These are phyloP conservation scores for Eutypa lata DNA, from an alignment of 2,329 filamentous ascomycete species.

Conservation along the genomic window DNA sequence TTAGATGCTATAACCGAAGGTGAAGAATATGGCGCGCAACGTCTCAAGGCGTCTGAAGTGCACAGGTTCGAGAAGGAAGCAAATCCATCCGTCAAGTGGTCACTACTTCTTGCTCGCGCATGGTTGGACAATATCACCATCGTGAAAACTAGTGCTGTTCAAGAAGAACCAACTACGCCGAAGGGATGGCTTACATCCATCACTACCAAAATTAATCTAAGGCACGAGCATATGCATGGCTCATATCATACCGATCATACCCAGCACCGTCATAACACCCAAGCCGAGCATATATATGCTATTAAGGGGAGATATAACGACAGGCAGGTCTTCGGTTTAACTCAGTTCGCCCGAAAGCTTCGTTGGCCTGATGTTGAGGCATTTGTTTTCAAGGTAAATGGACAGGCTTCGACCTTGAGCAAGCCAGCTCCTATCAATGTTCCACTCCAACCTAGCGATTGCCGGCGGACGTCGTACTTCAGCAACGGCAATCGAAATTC, in stretches of 20 bases:
- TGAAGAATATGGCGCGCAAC: conserved; percentile 51
- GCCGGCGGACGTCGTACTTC: conserved; percentile 46
- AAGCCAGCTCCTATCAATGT: conserved; percentile 40
- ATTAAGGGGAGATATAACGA: conserved; percentile 54
- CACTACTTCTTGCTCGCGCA: conserved; percentile 58
- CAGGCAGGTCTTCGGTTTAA: conserved; percentile 58
- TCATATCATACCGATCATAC: conserved; percentile 34
- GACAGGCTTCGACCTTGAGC: conserved; percentile 43
- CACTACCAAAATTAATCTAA: conserved; percentile 51
- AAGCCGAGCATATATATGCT: conserved; percentile 38
- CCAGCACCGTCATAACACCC: conserved; percentile 31
- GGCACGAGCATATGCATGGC: conserved; percentile 31
- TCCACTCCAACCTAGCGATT: conserved; percentile 33
- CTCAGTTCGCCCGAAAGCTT: conserved; percentile 61
- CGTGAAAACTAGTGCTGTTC: conserved; percentile 38
- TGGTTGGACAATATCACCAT: conserved; percentile 69
- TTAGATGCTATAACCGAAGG: conserved; percentile 62
- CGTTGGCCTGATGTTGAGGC: conserved; percentile 60
- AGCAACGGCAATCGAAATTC: conserved; percentile 23
- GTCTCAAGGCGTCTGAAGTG: conserved; percentile 54
- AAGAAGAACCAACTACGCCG: conserved; percentile 30
- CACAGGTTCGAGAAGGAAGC: conserved; percentile 61
- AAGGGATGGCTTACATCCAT: conserved; percentile 55
- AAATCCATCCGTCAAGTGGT: conserved; percentile 63
- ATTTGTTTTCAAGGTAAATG: conserved; percentile 45